A percentile compares a stretch with the other conserved stretches of the same genome.
Conservation (phyloP, 306 rosid species). For the Rosa lucieae region DNA sequence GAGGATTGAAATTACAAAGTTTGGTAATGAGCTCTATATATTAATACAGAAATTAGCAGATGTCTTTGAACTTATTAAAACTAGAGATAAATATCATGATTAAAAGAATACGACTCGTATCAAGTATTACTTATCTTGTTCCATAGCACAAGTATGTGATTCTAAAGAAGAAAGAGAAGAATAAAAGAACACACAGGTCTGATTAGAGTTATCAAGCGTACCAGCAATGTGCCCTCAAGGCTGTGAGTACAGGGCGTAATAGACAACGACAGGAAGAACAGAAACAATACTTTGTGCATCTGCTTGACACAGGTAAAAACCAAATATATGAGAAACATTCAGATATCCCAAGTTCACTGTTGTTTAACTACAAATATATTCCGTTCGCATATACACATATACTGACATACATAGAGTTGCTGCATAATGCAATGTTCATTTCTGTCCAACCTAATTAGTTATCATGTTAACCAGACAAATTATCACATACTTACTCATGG, state of each 20-base stretch:
- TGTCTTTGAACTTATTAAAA: background rate
- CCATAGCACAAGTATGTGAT: background rate
- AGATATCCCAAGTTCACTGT: background rate
- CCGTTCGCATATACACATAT: background rate
- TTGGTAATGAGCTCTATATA: background rate
- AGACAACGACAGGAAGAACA: slow-evolving; percentile 7
- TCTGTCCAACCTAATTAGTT: background rate
- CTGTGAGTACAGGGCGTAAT: slow-evolving; percentile 10
- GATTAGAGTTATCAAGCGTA: background rate
- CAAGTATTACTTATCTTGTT: background rate
- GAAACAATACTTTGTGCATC: slow-evolving; percentile 12
- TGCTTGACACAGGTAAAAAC: background rate
- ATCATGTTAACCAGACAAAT: background rate
- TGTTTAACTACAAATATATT: background rate
- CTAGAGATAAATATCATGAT: background rate
- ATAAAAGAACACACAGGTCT: background rate
- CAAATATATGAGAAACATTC: background rate
- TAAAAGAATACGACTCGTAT: background rate
- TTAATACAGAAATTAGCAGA: background rate
- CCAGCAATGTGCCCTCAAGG: slow-evolving; percentile 15
- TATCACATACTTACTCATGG: background rate
- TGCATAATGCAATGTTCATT: background rate
- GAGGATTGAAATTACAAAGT: background rate
- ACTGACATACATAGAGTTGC: background rate
- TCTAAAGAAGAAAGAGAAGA: background rate